Percentiles rank a stretch among this genome's conserved stretches.
phyloP scores from a whole-genome alignment of 169 alveolate species.

The Perkinsus olseni region DNA sequence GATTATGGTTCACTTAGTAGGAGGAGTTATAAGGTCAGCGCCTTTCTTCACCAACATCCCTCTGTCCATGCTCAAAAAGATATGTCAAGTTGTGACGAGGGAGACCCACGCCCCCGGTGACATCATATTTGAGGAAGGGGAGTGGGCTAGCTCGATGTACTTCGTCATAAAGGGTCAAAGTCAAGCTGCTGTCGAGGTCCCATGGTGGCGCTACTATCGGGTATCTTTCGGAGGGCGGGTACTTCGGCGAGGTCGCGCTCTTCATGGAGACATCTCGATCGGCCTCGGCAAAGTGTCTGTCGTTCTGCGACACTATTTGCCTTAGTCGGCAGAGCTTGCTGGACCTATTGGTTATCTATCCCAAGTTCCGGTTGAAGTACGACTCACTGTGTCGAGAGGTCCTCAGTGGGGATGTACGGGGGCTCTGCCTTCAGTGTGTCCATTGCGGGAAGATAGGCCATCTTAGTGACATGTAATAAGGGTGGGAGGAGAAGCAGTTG shows the following conservation, averaged over 20 bases:
- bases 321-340: background rate
- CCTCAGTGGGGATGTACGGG: background rate
- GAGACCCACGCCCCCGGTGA: conserved; percentile 50
- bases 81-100: conserved; percentile 33
- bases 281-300: conserved; percentile 44
- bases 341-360: background rate
- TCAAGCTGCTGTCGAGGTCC: conserved; percentile 37
- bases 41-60: conserved; percentile 33
- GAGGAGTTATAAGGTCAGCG: conserved; percentile 39
- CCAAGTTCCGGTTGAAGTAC: background rate
- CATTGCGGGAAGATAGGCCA: background rate
- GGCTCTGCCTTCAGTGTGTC: background rate
- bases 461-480: background rate
- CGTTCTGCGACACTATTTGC: background rate
- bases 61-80: conserved; percentile 28
- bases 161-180: conserved; percentile 52
- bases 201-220: conserved; percentile 34
- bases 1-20: conserved; percentile 45
- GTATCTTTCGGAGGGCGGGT: conserved; percentile 37
- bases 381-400: background rate
- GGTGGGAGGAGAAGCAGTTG: background rate
- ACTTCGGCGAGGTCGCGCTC: conserved; percentile 62
- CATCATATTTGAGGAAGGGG: conserved; percentile 42
- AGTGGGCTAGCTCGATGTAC: conserved; percentile 31
- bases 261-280: conserved; percentile 38